Evolutionary conservation across 495 filamentous ascomycete genomes (phyloP).

Genomic region (Penicillium nucicola): DNA sequence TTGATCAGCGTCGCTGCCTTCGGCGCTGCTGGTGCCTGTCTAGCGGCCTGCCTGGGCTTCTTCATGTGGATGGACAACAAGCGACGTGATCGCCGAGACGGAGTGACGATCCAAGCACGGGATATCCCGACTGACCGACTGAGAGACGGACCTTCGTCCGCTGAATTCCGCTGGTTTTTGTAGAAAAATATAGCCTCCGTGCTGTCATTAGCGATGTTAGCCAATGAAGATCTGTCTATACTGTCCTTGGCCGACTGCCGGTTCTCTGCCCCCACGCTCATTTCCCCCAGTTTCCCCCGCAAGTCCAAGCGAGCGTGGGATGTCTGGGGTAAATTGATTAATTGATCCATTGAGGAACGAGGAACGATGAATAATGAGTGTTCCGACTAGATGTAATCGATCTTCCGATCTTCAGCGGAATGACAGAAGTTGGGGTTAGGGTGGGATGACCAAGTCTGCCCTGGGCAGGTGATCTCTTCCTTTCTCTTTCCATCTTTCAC

Average conservation of each 20-base stretch:
- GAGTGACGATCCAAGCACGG: slow-evolving; percentile 55
- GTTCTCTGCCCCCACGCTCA: too few relatives aligned
- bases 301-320: too few relatives aligned
- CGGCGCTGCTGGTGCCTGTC: slow-evolving; percentile 58
- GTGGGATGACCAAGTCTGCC: too few relatives aligned
- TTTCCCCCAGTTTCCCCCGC: too few relatives aligned
- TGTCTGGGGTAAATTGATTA: too few relatives aligned
- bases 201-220: background rate
- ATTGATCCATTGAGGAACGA: too few relatives aligned
- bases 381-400: too few relatives aligned
- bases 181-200: slow-evolving; percentile 7
- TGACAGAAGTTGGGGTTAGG: too few relatives aligned
- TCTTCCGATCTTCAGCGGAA: too few relatives aligned
- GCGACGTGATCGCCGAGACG: slow-evolving; percentile 57
- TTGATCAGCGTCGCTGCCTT: slow-evolving; percentile 71
- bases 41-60: slow-evolving; percentile 55
- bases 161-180: slow-evolving; percentile 71
- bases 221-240: background rate
- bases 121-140: slow-evolving; percentile 68
- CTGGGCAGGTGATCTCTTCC: too few relatives aligned
- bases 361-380: too few relatives aligned
- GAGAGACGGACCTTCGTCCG: slow-evolving; percentile 61
- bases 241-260: background rate
- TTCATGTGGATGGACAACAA: slow-evolving; percentile 74
- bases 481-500: too few relatives aligned